Evolutionary conservation across 176 grass and related monocot genomes (phyloP).

Genomic region (Themeda triandra): DNA sequence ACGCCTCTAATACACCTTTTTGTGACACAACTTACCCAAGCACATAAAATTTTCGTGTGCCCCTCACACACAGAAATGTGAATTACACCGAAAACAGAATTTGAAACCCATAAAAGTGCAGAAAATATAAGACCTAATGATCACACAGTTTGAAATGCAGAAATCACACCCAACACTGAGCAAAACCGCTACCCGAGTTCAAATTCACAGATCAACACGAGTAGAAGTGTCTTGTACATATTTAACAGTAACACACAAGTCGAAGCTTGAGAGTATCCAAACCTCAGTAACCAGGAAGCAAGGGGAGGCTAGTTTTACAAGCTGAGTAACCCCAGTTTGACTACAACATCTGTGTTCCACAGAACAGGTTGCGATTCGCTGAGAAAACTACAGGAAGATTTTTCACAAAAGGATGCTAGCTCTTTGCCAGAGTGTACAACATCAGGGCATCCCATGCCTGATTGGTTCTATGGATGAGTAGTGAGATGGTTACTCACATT

Average conservation of each 20-base stretch:
- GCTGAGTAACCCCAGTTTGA: constrained; percentile 20
- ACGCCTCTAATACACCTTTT: too few relatives aligned
- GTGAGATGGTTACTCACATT: constrained; percentile 36
- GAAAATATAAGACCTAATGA: neutral
- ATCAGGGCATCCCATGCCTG: constrained; percentile 29
- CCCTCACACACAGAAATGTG: neutral
- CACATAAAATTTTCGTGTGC: neutral
- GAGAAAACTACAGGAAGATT: constrained; percentile 20
- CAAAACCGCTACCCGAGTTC: neutral
- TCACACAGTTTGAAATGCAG: neutral
- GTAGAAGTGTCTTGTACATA: constrained; percentile 29
- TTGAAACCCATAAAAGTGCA: neutral
- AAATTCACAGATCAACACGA: constrained; percentile 14
- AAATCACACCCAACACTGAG: neutral
- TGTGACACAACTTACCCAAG: neutral
- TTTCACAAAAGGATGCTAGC: constrained; percentile 36
- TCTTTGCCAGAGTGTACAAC: constrained; percentile 30
- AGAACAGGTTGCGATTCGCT: neutral
- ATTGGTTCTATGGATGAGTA: too few relatives aligned
- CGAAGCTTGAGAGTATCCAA: neutral
- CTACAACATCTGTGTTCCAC: constrained; percentile 17
- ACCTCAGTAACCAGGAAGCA: neutral
- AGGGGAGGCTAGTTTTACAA: neutral
- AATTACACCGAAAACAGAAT: neutral
- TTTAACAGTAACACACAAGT: neutral